phyloP scores from a whole-genome alignment of 225 moss, liverwort and hornwort genomes.

The Sphagnum contortum region DNA sequence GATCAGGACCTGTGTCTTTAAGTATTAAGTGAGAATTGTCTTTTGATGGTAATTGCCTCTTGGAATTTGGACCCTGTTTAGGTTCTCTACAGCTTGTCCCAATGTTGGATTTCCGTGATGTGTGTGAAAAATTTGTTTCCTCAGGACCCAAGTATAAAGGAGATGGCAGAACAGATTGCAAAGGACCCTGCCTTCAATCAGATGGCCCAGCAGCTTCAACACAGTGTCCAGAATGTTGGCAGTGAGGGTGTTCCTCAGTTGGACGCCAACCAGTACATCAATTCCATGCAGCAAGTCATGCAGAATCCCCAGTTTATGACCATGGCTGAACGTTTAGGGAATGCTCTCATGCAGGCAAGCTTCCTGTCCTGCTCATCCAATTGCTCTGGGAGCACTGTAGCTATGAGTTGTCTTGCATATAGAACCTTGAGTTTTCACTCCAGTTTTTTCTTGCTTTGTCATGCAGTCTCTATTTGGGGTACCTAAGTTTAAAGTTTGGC shows the following conservation, averaged over 20 bases:
- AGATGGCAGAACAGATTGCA: constrained; percentile 99
- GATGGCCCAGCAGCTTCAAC: constrained; percentile 97
- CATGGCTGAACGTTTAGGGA: constrained; percentile 97
- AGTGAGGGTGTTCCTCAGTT: constrained; percentile 74
- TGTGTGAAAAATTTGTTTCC: background rate
- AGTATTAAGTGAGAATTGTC: background rate
- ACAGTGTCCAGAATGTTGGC: constrained; percentile 72
- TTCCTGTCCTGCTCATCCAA: background rate
- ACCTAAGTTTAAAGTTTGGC: too few species aligned
- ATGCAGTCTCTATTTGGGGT: too few species aligned
- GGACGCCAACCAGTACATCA: constrained; percentile 87
- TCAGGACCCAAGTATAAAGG: constrained; percentile 99
- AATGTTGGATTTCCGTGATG: background rate
- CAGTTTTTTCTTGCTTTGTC: too few species aligned
- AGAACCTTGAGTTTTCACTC: too few species aligned
- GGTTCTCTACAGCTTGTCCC: background rate
- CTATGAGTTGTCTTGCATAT: background rate
- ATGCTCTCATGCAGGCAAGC: constrained; percentile 95
- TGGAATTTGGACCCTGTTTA: background rate
- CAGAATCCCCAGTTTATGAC: constrained; percentile 99
- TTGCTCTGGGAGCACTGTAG: background rate
- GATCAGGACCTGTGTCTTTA: too few species aligned
- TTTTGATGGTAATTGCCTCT: background rate
- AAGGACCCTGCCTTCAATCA: constrained; percentile 98
- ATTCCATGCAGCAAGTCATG: constrained; percentile 99